Conservation (phyloP, 108 stramenopile species). For the Nannochloropsis salina region DNA sequence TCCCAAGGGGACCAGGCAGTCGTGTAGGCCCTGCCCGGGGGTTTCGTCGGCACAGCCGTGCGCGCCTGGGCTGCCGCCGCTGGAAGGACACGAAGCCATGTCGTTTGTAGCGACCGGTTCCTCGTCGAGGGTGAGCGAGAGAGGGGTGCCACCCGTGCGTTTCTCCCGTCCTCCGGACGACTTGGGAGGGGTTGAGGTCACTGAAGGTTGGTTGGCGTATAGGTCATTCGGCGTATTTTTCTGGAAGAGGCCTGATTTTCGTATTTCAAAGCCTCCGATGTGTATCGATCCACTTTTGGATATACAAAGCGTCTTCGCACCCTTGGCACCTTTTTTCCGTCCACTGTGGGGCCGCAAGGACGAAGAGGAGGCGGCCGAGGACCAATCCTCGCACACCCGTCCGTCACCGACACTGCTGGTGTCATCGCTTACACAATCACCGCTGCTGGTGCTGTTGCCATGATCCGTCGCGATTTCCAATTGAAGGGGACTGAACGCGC, state of each 20-base stretch:
- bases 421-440: background rate
- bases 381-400: background rate
- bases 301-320: background rate
- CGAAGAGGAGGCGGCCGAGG: background rate
- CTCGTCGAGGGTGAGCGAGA: background rate
- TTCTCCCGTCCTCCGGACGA: background rate
- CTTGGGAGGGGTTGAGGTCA: background rate
- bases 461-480: background rate
- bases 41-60: background rate
- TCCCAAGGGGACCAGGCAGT: conserved; percentile 26
- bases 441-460: background rate
- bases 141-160: background rate
- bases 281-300: background rate
- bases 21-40: background rate
- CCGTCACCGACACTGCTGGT: background rate
- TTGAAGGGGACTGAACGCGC: background rate
- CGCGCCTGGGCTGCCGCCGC: too few relatives aligned
- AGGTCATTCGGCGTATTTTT: background rate
- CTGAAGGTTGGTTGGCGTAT: background rate
- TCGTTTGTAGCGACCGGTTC: background rate
- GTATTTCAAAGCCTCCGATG: background rate
- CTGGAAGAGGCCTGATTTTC: background rate
- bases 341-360: background rate
- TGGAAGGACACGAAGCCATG: background rate
- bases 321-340: background rate